Percentiles rank a stretch among this genome's conserved stretches.
These are phyloP conservation scores for Yamadazyma trypodendri DNA, from an alignment of 1,139 yeast genomes.

Conservation along the genomic window DNA sequence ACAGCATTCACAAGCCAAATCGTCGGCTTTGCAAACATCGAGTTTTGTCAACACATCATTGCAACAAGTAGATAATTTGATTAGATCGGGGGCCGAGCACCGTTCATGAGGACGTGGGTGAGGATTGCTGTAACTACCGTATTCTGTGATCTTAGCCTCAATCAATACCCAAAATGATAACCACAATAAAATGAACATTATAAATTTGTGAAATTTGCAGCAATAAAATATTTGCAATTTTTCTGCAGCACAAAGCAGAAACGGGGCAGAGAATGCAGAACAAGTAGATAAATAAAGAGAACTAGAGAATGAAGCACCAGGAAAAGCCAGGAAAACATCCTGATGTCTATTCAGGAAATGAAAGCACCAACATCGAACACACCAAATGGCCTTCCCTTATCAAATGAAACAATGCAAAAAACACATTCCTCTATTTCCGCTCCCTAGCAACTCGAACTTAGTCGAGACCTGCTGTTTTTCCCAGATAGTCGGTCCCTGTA, in stretches of 20 bases:
- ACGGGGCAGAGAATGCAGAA: too few species aligned
- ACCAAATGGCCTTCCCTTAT: too few species aligned
- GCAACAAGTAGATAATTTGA: slow-evolving; percentile 43
- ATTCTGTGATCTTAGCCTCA: slow-evolving; percentile 16
- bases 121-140: slow-evolving; percentile 48
- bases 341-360: too few species aligned
- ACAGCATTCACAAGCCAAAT: slow-evolving; percentile 56
- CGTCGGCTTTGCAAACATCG: slow-evolving; percentile 51
- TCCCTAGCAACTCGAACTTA: background rate
- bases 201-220: slow-evolving; percentile 1
- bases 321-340: too few species aligned
- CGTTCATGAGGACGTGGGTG: slow-evolving; percentile 39
- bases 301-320: too few species aligned
- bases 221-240: background rate
- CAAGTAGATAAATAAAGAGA: too few species aligned
- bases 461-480: background rate
- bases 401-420: too few species aligned
- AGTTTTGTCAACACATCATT: slow-evolving; percentile 44
- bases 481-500: background rate
- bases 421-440: too few species aligned
- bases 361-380: too few species aligned
- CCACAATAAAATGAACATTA: background rate
- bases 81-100: slow-evolving; percentile 43
- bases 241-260: too few species aligned
- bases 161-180: background rate